phyloP scores from a whole-genome alignment of 148 eudicot species.

The Oxyria digyna region DNA sequence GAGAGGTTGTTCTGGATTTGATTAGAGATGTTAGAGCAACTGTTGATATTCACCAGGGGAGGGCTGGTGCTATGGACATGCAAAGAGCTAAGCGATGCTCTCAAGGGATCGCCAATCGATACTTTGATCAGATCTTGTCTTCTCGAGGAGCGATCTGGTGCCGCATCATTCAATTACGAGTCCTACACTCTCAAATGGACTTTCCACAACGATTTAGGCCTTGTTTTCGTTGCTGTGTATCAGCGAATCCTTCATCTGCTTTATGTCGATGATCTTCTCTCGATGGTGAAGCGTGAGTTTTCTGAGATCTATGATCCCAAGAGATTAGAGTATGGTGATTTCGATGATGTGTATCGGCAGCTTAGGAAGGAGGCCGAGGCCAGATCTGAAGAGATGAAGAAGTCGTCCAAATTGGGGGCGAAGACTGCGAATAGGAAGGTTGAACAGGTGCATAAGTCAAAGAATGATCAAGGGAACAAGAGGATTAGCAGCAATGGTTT shows the following conservation, averaged over 20 bases:
- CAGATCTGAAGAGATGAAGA: constrained; percentile 82
- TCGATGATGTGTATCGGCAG: constrained; percentile 71
- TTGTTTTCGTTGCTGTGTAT: constrained; percentile 95
- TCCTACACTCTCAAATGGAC: constrained; percentile 92
- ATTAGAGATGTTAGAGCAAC: constrained; percentile 98
- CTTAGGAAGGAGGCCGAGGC: constrained; percentile 91
- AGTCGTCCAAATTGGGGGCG: constrained; percentile 47
- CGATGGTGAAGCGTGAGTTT: constrained; percentile 83
- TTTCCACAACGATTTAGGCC: constrained; percentile 87
- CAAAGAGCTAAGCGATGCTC: constrained; percentile 78
- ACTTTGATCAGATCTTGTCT: constrained; percentile 87
- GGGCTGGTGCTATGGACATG: constrained; percentile 98
- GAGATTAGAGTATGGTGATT: constrained; percentile 52
- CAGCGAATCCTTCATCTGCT: constrained; percentile 73
- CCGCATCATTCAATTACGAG: constrained; percentile 68
- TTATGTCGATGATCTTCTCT: constrained; percentile 86
- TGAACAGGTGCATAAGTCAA: constrained; percentile 44
- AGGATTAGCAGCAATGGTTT: not conserved
- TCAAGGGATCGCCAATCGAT: constrained; percentile 90
- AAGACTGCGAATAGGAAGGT: constrained; percentile 50
- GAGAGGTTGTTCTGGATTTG: too few relatives aligned
- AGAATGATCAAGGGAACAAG: constrained; percentile 39
- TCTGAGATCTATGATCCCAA: constrained; percentile 74
- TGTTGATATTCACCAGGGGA: constrained; percentile 90
- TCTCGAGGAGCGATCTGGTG: constrained; percentile 89